Conservation (phyloP, 805 yeast genomes). For the Zygoascus flipseniorum region DNA sequence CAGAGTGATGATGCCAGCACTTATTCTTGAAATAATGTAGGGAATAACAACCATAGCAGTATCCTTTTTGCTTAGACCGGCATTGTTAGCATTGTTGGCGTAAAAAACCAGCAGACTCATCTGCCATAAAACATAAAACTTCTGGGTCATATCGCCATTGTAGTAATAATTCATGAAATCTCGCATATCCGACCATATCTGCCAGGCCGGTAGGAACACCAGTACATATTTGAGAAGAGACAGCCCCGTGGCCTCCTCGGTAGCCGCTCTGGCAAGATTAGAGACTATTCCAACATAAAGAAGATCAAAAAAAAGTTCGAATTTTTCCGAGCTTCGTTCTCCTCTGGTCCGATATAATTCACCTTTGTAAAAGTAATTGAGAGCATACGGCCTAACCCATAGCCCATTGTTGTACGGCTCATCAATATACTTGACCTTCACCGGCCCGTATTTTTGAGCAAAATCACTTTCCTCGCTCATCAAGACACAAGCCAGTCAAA, state of each 20-base stretch:
- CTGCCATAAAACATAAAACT: constrained; percentile 44
- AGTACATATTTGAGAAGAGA: constrained; percentile 41
- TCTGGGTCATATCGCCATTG: constrained; percentile 51
- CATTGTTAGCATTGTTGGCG: constrained; percentile 38
- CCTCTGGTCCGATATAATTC: constrained; percentile 45
- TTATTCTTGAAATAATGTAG: constrained; percentile 40
- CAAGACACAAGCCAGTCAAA: background rate
- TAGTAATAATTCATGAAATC: constrained; percentile 58
- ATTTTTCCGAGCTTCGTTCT: constrained; percentile 43
- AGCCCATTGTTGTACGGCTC: constrained; percentile 3
- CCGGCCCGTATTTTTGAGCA: constrained; percentile 11
- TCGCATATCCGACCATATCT: constrained; percentile 56
- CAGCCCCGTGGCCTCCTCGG: constrained; percentile 41
- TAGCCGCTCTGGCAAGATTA: constrained; percentile 46
- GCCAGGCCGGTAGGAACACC: constrained; percentile 51
- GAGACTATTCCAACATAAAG: constrained; percentile 58
- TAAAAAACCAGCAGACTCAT: constrained; percentile 41
- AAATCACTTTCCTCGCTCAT: constrained; percentile 8
- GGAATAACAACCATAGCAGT: constrained; percentile 39
- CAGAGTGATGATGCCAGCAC: constrained; percentile 28
- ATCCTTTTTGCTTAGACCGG: constrained; percentile 31
- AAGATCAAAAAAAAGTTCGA: constrained; percentile 55
- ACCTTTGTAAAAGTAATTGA: constrained; percentile 54
- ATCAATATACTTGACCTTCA: constrained; percentile 8
- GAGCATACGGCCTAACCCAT: constrained; percentile 40